Evolutionary conservation across 2,329 filamentous ascomycete genomes (phyloP).

Genomic region (Cordyceps sp.): DNA sequence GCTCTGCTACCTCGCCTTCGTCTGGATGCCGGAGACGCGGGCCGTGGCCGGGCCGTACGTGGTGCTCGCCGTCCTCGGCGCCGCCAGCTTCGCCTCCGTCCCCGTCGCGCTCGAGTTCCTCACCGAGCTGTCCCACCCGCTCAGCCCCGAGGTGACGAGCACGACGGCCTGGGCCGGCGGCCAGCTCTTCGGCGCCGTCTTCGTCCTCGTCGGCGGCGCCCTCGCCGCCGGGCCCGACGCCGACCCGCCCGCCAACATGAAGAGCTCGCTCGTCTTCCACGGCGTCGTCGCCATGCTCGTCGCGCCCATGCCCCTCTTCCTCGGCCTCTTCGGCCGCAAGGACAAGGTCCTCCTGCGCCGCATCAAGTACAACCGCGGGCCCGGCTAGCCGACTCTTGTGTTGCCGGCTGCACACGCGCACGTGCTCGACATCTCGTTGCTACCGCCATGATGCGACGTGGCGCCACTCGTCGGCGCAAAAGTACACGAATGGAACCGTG

Average conservation of each 20-base stretch:
- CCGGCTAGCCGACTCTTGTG: conserved; percentile 9
- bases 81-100: conserved; percentile 61
- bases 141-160: conserved; percentile 70
- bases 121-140: conserved; percentile 73
- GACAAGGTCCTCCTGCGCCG: conserved; percentile 34
- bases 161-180: conserved; percentile 76
- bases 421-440: too few species aligned
- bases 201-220: conserved; percentile 69
- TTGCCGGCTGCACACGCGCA: too few species aligned
- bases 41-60: conserved; percentile 55
- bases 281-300: conserved; percentile 51
- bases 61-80: conserved; percentile 61
- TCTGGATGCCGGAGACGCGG: conserved; percentile 55
- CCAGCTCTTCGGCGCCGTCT: conserved; percentile 69
- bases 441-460: too few species aligned
- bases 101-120: conserved; percentile 78
- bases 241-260: conserved; percentile 55
- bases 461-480: too few species aligned
- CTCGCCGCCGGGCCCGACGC: conserved; percentile 39
- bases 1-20: conserved; percentile 55
- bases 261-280: conserved; percentile 58
- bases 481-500: too few species aligned
- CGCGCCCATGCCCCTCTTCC: conserved; percentile 47
- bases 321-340: conserved; percentile 52
- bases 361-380: conserved; percentile 29